Base-by-base conservation (phyloP, 1,139 yeast genomes). In the Debaryomyces coudertii region DNA sequence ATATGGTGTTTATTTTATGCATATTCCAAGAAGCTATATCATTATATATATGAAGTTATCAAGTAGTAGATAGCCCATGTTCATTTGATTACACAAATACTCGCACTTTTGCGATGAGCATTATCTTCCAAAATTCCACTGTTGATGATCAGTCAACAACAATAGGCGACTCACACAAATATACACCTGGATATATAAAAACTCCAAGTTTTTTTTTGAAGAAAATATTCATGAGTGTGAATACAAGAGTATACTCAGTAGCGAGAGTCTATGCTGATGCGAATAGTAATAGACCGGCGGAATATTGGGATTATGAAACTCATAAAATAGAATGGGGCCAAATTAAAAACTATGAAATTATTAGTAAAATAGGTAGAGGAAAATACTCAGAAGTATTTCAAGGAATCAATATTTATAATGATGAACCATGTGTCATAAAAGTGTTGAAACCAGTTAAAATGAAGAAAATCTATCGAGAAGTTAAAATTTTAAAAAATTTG, bases 371-470 rank as follows among this genome's bases (percentile, higher is more conserved):
- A 43, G 99, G 99, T 24, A 82, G 99, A 50, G 99, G 99, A 43
- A 93, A 93, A 71, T 95, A 95, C 68, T 88, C 96, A 7, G 99
- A 95, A 68, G 99, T 95, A 35, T 95, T 95, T 65, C 85, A 80
- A 69, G 95, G 85, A 29, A 70, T 79, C 48, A 76, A 78, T 58
- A 67, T 72, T 44, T 52, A 69, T 51, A 69, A 73, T 56, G 73
- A 70, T 51, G 77, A 71, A 62, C 79, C 77, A 31, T 81, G 85
- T 61, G 88, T 84, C 35, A 84, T 87, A 51, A 87, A 87, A 62
- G 90, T 86, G 15, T 71, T 87, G 57, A 87, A 87, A 60, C 95
- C 95, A 2, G 90, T 87, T 11, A 87, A 85, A 64, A 76, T 85
- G 71, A 87, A 87, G 71, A 87, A 87, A 65, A 87, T 87, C 49